These are phyloP conservation scores for Coemansia sp. DNA, from an alignment of 192 early-diverging fungal genomes.

Conservation along the genomic window DNA sequence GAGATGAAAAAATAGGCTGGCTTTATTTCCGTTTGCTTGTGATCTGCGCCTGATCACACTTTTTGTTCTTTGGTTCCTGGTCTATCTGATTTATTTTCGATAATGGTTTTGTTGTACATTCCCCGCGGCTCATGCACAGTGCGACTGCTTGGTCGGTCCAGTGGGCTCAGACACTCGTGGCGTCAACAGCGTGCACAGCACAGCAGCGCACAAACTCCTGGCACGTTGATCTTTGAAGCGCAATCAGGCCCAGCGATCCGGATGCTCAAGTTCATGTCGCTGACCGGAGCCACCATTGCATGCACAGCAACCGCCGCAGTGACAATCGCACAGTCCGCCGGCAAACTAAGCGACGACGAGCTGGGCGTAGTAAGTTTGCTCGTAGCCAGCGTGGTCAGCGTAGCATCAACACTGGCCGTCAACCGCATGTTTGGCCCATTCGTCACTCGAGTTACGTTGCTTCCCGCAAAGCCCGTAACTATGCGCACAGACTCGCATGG, in stretches of 20 bases:
- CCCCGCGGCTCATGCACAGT: background rate
- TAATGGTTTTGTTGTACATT: background rate
- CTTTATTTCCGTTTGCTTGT: too few relatives aligned
- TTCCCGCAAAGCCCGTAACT: slow-evolving; percentile 11
- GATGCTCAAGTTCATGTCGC: slow-evolving; percentile 55
- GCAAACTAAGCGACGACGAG: slow-evolving; percentile 22
- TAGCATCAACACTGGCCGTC: slow-evolving; percentile 34
- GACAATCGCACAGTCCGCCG: slow-evolving; percentile 16
- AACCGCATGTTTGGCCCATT: slow-evolving; percentile 48
- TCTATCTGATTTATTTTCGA: background rate
- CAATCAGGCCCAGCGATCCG: slow-evolving; percentile 37
- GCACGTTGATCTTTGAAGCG: slow-evolving; percentile 34
- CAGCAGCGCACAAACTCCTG: background rate
- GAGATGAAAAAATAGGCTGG: too few relatives aligned
- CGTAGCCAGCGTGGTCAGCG: slow-evolving; percentile 38
- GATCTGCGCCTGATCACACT: background rate
- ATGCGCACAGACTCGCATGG: slow-evolving; percentile 24
- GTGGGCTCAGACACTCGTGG: background rate
- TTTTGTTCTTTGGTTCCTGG: background rate
- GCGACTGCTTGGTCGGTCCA: background rate
- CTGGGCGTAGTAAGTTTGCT: slow-evolving; percentile 21
- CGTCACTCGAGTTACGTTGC: slow-evolving; percentile 37
- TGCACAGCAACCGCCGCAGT: slow-evolving; percentile 36
- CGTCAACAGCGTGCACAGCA: background rate
- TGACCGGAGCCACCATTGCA: slow-evolving; percentile 29